Evolutionary conservation across 768 basidiomycete genomes (phyloP), one percentile per base, ranked within the genome.

Genomic region (Lentinus brumalis): DNA sequence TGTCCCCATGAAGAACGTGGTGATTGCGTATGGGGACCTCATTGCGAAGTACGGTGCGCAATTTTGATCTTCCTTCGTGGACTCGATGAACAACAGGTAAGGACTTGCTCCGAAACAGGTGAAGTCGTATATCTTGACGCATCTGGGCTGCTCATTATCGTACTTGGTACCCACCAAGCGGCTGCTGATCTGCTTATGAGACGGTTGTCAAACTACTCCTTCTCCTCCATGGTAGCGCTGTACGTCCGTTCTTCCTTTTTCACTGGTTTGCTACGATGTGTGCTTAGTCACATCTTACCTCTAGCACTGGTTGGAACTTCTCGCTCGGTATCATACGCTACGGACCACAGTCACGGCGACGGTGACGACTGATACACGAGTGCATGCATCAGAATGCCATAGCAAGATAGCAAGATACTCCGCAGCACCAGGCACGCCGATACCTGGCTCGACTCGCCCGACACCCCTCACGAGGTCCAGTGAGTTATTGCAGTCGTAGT

Each of bases 141-240:
- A 4, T 56, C 67, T 12, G 61, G 61, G 0, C 56, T 55, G 16
- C 45, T 59, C 16, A 47, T 61, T 2, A n/a, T 68, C 31, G 49
- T 70, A 1, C 10, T 68, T 4, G 65, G 60, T 21, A 53, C 61
- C n/a, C 52, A 51, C 10, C 26, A 56, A 26, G 54, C 57, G 0
- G 63, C 59, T 10, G 21, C 40, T 5, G 69, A 70, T 18, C 54
- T 70, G 4, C 42, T 70, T 6, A 66, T 67, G 55, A 70, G 67
- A 44, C 61, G 65, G 8, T 64, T 63, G 3, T 30, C 56, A 15
- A 59, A 58, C 26, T 70, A 68, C 39, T 67, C 69, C 1, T 38
- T 14, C 1, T 50, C 53, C 15, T 11, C 57, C 50, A 58, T 59
- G 56, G 32, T 49, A 12, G 21, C 10, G 15, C 44, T 59, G 57